Evolutionary conservation across 139 green algal species (phyloP).

Genomic region (Ettlia oleoabundans): DNA sequence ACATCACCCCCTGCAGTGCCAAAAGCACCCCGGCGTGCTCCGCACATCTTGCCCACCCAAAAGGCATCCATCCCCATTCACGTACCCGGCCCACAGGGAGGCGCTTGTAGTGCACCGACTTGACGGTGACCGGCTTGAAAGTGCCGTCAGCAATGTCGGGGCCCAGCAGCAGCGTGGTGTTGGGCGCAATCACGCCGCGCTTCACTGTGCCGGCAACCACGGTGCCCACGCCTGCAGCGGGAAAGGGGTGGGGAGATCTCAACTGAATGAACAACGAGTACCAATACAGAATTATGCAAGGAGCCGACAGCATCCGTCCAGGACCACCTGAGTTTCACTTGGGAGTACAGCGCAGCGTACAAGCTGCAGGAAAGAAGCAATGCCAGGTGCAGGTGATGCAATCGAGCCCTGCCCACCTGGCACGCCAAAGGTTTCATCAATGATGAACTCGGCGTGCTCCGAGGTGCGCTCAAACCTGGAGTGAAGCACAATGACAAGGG

Average conservation of each 20-base stretch:
- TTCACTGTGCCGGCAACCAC: slow-evolving; percentile 94
- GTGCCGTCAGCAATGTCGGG: slow-evolving; percentile 79
- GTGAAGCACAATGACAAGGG: neutral
- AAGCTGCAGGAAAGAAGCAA: neutral
- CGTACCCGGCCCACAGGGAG: slow-evolving; percentile 70
- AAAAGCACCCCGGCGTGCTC: too few species aligned
- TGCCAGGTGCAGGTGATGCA: neutral
- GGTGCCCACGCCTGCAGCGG: slow-evolving; percentile 76
- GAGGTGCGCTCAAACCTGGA: neutral
- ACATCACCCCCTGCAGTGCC: too few species aligned
- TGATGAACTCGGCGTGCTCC: slow-evolving; percentile 79
- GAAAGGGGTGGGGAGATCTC: too few species aligned
- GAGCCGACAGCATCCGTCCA: too few species aligned
- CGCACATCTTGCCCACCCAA: too few species aligned
- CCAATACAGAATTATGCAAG: too few species aligned
- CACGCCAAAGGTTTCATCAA: slow-evolving; percentile 90
- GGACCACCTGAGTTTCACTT: too few species aligned
- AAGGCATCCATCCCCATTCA: too few species aligned
- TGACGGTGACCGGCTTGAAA: slow-evolving; percentile 86
- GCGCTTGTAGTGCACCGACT: slow-evolving; percentile 92
- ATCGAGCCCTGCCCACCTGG: slow-evolving; percentile 41
- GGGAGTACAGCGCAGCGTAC: neutral
- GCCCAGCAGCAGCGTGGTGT: slow-evolving; percentile 79
- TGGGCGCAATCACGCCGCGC: slow-evolving; percentile 72
- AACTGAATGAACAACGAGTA: too few species aligned